Evolutionary conservation across 805 yeast species (phyloP).

Genomic region (Suhomyces canberraensis): DNA sequence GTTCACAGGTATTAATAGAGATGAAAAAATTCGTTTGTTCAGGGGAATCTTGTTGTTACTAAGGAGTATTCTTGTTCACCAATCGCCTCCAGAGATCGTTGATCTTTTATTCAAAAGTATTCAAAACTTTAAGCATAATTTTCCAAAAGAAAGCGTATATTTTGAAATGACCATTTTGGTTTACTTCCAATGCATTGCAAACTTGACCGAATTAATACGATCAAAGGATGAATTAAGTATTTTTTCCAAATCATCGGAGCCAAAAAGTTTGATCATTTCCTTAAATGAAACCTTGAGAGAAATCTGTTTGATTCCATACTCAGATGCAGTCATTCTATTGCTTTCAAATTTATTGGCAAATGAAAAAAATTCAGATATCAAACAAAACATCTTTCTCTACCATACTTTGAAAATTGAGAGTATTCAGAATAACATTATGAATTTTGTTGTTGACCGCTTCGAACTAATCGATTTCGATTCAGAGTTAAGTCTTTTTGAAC

Average conservation of each 20-base stretch:
- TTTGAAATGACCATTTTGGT: conserved; percentile 13
- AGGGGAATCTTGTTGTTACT: conserved; percentile 49
- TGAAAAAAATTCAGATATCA: background rate
- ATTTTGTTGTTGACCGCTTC: conserved; percentile 5
- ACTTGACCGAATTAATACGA: conserved; percentile 8
- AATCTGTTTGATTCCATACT: background rate
- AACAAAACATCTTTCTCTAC: conserved; percentile 6
- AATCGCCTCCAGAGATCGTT: conserved; percentile 1
- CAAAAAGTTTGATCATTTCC: too few relatives aligned
- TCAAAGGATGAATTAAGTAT: too few relatives aligned
- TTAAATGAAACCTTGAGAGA: background rate
- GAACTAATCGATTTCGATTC: conserved; percentile 6
- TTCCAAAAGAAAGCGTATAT: conserved; percentile 8
- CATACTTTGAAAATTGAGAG: conserved; percentile 5
- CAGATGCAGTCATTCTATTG: background rate
- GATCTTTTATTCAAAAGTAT: conserved; percentile 4
- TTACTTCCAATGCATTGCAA: conserved; percentile 25
- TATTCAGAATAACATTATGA: conserved; percentile 1
- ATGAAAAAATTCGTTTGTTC: conserved; percentile 36
- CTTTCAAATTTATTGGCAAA: background rate
- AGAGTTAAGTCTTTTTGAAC: background rate
- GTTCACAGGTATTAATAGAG: too few relatives aligned
- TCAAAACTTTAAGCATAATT: conserved; percentile 6
- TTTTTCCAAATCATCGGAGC: too few relatives aligned
- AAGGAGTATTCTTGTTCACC: conserved; percentile 39